Evolutionary conservation across 257 asterid genomes (phyloP), one percentile per base, ranked within the genome.

Genomic region (Cruciata laevipes): DNA sequence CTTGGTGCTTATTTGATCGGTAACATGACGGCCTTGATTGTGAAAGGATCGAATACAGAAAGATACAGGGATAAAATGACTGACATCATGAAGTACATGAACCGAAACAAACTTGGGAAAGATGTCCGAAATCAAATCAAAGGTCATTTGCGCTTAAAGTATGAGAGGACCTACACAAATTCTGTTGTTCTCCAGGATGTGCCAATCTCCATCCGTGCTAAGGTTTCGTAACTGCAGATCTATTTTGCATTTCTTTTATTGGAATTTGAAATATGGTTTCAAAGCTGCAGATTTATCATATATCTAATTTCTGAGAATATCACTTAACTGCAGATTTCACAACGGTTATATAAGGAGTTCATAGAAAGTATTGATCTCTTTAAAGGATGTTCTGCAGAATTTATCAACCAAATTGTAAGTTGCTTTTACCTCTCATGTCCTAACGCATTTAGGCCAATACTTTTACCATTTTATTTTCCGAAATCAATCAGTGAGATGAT

Each of bases 11-110:
- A 93, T 74, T 76, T 93, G 83, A 87, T 93, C 21, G 98, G 98
- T 85, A 93, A 93, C 78, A 93, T 93, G 98, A 93, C 98, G 14
- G 98, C 98, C 7, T 53, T 93, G 81, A 93, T 93, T 2, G 98
- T 93, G 57, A 93, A 89, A 78, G 98, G 98, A 47, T 86, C 97
- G 11, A 93, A 86, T 73, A 93, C 98, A 66, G 98, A 81, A 74
- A 80, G 91, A 71, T 89, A 89, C 32, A 82, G 98, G 75, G 98
- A 93, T 74, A 87, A 77, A 72, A 93, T 88, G 97, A 84, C 95
- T 0, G 95, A 93, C 79, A 69, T 93, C 14, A 76, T 84, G 74
- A 93, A 84, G 72, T 93, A 80, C 76, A 85, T 87, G 94, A 87
- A 93, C 62, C 82, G 94, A 80, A 87, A 93, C 71, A 86, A 69